Evolutionary conservation across 306 rosid species (phyloP).

Genomic region (Prunus mongolica): DNA sequence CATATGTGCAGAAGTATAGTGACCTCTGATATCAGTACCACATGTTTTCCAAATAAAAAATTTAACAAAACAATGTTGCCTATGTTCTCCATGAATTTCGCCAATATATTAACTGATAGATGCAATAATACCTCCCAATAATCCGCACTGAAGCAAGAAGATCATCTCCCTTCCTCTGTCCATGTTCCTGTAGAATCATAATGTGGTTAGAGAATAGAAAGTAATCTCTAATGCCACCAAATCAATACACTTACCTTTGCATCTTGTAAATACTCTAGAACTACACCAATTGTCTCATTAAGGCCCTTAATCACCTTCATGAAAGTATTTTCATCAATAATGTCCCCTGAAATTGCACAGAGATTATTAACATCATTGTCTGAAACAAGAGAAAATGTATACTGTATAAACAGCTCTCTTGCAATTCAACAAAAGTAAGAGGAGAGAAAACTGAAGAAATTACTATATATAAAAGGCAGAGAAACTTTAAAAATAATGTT

Average conservation of each 20-base stretch:
- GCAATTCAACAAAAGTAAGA: neutral
- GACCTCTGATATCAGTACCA: too few relatives aligned
- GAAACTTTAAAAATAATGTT: neutral
- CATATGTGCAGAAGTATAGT: neutral
- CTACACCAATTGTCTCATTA: conserved; percentile 69
- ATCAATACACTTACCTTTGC: conserved; percentile 58
- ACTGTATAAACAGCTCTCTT: neutral
- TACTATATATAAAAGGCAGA: neutral
- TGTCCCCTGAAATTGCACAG: conserved; percentile 35
- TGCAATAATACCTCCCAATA: conserved; percentile 65
- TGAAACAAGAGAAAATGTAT: conserved; percentile 4
- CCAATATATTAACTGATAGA: neutral
- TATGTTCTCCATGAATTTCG: neutral
- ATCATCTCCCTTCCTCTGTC: conserved; percentile 81
- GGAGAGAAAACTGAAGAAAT: neutral
- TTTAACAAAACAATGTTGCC: neutral
- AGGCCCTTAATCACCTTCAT: conserved; percentile 63
- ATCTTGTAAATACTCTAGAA: conserved; percentile 85
- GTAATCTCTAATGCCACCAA: conserved; percentile 21
- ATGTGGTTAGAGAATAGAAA: conserved; percentile 10
- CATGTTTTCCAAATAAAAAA: neutral
- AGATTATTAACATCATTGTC: conserved; percentile 13
- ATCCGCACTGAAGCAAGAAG: conserved; percentile 89
- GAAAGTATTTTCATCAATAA: conserved; percentile 53
- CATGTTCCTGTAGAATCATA: conserved; percentile 62